These are phyloP conservation scores for Hemerocallis citrina DNA, from an alignment of 106 monocot genomes.

Conservation along the genomic window DNA sequence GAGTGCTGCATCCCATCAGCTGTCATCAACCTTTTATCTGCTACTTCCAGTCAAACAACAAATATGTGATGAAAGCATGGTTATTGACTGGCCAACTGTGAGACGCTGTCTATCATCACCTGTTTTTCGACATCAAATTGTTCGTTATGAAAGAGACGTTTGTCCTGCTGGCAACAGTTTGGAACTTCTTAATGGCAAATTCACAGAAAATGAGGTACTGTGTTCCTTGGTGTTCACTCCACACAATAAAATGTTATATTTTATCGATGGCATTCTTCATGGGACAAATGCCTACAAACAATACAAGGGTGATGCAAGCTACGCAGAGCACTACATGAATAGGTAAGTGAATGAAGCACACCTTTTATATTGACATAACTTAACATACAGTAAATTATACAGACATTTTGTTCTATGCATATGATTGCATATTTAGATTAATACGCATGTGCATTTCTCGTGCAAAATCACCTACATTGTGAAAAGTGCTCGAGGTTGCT, in stretches of 20 bases:
- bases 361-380: neutral
- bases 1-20: slow-evolving; percentile 5
- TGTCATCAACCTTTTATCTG: slow-evolving; percentile 52
- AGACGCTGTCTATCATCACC: slow-evolving; percentile 68
- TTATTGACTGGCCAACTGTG: slow-evolving; percentile 71
- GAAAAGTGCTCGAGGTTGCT: neutral
- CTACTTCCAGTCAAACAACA: slow-evolving; percentile 63
- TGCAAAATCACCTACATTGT: neutral
- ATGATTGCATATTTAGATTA: neutral
- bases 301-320: slow-evolving; percentile 22
- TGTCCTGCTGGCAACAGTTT: slow-evolving; percentile 23
- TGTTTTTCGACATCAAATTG: slow-evolving; percentile 24
- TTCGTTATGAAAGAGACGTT: slow-evolving; percentile 5
- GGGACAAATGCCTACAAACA: slow-evolving; percentile 43
- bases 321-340: slow-evolving; percentile 15
- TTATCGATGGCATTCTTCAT: slow-evolving; percentile 60
- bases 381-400: neutral
- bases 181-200: slow-evolving; percentile 47
- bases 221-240: slow-evolving; percentile 66
- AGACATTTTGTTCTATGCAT: neutral
- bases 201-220: slow-evolving; percentile 35
- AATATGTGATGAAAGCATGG: slow-evolving; percentile 10
- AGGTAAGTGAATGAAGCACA: slow-evolving; percentile 29
- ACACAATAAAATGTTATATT: slow-evolving; percentile 53
- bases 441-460: neutral